Evolutionary conservation across 78 protist genomes (phyloP).

Genomic region (Emiliania huxleyi): DNA sequence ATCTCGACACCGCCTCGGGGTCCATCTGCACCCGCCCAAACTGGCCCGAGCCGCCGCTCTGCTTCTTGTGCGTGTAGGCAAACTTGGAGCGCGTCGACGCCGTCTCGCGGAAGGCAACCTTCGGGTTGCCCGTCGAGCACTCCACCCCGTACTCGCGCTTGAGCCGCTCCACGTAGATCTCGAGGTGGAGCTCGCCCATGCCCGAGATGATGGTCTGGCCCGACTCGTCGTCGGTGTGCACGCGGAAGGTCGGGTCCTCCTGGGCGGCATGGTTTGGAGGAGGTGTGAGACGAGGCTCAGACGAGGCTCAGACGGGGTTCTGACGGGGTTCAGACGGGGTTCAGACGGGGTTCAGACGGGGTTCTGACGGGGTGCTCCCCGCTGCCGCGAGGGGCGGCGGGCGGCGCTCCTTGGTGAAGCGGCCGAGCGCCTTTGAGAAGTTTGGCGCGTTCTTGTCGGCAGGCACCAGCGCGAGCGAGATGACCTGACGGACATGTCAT

Average conservation of each 20-base stretch:
- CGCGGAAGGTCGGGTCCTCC: conserved; percentile 97
- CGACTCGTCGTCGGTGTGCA: conserved; percentile 71
- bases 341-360: no score
- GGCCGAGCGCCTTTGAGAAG: conserved; percentile 70
- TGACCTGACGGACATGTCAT: no score
- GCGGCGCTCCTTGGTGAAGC: conserved; percentile 79
- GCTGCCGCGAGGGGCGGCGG: no score
- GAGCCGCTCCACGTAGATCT: conserved; percentile 72
- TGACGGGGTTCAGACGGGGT: no score
- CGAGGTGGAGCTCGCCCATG: conserved; percentile 97
- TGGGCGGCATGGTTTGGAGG: no score
- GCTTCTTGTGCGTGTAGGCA: conserved; percentile 90
- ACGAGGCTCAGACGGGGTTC: no score
- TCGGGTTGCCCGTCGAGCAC: conserved; percentile 75
- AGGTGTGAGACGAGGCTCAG: no score
- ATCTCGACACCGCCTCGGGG: no score
- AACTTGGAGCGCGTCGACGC: conserved; percentile 57
- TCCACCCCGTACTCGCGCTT: conserved; percentile 36
- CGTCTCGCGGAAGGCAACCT: conserved; percentile 87
- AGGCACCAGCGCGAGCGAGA: conserved; percentile 79
- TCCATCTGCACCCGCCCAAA: conserved; percentile 82
- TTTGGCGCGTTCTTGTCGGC: conserved; percentile 4
- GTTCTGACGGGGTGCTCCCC: no score
- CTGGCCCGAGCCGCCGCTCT: conserved; percentile 95
- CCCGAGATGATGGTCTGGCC: conserved; percentile 81